phyloP scores from a whole-genome alignment of 495 filamentous ascomycete species.

The Penicillium egyptiacum region DNA sequence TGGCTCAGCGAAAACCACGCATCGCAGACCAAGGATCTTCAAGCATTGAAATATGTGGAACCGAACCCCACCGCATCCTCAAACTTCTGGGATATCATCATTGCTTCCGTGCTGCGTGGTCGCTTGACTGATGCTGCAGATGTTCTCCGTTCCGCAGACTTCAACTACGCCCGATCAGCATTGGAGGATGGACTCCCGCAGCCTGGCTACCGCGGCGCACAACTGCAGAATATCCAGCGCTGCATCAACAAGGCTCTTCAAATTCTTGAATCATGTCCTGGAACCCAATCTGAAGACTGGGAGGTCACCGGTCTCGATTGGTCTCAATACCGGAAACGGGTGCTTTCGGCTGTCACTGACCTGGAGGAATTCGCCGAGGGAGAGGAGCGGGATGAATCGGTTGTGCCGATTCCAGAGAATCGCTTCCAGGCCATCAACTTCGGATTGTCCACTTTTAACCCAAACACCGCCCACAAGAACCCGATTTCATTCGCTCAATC shows the following conservation, averaged over 20 bases:
- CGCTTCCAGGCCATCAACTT: constrained; percentile 55
- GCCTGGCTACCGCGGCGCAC: constrained; percentile 65
- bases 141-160: constrained; percentile 69
- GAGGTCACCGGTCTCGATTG: constrained; percentile 73
- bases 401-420: constrained; percentile 33
- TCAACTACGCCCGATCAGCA: constrained; percentile 64
- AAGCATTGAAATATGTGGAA: constrained; percentile 56
- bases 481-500: constrained; percentile 54
- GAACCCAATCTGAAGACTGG: constrained; percentile 63
- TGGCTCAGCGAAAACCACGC: constrained; percentile 75
- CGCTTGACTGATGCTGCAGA: constrained; percentile 60
- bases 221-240: constrained; percentile 68
- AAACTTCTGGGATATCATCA: constrained; percentile 79
- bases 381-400: constrained; percentile 44
- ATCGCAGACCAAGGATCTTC: constrained; percentile 57
- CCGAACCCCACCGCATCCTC: constrained; percentile 71
- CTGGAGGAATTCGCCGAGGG: constrained; percentile 76
- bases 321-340: constrained; percentile 71
- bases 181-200: constrained; percentile 57
- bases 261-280: constrained; percentile 70
- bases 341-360: constrained; percentile 62
- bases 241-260: constrained; percentile 64
- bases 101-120: constrained; percentile 66
- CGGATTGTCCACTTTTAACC: constrained; percentile 33
- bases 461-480: constrained; percentile 33